These are phyloP conservation scores for Cladochytrium replicatum DNA, from an alignment of 192 early-diverging fungal species.

Conservation along the genomic window DNA sequence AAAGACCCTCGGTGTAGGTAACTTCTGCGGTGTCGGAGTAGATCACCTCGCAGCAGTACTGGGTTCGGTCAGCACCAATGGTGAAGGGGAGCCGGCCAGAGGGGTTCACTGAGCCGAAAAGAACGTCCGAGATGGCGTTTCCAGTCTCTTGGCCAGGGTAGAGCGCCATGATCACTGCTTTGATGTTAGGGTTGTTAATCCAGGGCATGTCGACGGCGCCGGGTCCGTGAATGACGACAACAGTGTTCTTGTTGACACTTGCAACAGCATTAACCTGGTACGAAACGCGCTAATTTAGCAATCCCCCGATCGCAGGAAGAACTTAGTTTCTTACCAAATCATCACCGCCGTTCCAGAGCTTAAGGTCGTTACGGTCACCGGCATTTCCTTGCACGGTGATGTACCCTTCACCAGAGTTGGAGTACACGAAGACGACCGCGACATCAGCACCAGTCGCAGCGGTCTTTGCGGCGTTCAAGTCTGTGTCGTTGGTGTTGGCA, in stretches of 20 bases:
- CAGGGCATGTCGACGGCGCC: conserved; percentile 30
- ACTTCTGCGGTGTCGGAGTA: background rate
- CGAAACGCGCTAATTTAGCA: too few species aligned
- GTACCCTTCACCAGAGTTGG: conserved; percentile 14
- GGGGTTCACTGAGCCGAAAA: conserved; percentile 5
- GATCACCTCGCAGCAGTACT: background rate
- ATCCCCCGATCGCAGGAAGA: too few species aligned
- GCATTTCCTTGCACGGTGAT: conserved; percentile 43
- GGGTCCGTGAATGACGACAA: conserved; percentile 33
- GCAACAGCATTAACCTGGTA: conserved; percentile 27
- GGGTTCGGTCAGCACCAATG: background rate
- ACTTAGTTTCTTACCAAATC: too few species aligned
- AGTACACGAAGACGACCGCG: conserved; percentile 1
- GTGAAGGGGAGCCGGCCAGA: conserved; percentile 10
- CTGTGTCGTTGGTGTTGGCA: conserved; percentile 9
- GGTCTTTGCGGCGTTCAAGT: conserved; percentile 1
- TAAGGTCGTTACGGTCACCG: conserved; percentile 48
- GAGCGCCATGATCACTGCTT: conserved; percentile 6
- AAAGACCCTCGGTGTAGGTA: conserved; percentile 5
- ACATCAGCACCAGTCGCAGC: conserved; percentile 9
- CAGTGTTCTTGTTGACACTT: conserved; percentile 17
- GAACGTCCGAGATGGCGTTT: conserved; percentile 8
- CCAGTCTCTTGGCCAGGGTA: conserved; percentile 7
- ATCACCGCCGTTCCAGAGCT: conserved; percentile 48
- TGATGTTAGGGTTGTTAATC: conserved; percentile 27